Conservation (phyloP, 495 filamentous ascomycete species). For the Podospora pseudopauciseta region DNA sequence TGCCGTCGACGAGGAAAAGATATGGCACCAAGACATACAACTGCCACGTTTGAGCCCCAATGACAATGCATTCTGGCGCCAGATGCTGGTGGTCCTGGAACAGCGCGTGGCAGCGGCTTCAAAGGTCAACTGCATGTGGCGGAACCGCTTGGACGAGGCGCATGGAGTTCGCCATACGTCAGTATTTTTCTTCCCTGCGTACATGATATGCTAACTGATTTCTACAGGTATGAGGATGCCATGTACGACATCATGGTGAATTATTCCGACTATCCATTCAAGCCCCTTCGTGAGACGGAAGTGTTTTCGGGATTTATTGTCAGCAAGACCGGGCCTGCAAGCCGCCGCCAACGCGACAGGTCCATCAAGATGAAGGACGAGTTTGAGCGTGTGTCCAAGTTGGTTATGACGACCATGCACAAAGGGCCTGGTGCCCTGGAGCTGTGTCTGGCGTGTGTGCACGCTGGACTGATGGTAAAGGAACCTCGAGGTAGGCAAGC, state of each 20-base stretch:
- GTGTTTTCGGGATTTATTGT: constrained; percentile 72
- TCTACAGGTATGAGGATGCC: constrained; percentile 60
- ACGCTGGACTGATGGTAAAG: constrained; percentile 20
- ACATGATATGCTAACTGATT: background rate
- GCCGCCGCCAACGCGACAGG: constrained; percentile 58
- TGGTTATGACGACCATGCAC: constrained; percentile 43
- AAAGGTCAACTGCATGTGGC: constrained; percentile 22
- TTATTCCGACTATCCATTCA: constrained; percentile 55
- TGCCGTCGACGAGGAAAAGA: constrained; percentile 66
- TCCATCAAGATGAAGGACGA: constrained; percentile 60
- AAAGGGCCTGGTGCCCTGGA: constrained; percentile 29
- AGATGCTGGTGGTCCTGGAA: constrained; percentile 45
- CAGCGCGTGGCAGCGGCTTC: constrained; percentile 23
- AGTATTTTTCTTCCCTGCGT: constrained; percentile 17
- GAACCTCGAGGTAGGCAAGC: background rate
- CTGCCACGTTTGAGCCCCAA: constrained; percentile 16
- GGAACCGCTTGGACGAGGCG: constrained; percentile 44
- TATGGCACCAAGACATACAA: constrained; percentile 57
- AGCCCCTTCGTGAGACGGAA: constrained; percentile 66
- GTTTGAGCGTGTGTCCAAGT: constrained; percentile 50
- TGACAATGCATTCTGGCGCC: constrained; percentile 38
- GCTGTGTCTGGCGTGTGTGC: constrained; percentile 40
- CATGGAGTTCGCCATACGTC: constrained; percentile 53
- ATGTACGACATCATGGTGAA: constrained; percentile 54
- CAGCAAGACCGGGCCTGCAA: constrained; percentile 57